A percentile compares a stretch with the other conserved stretches of the same genome.
Conservation (phyloP, 1,139 yeast genomes). For the Schwanniomyces etchellsii region DNA sequence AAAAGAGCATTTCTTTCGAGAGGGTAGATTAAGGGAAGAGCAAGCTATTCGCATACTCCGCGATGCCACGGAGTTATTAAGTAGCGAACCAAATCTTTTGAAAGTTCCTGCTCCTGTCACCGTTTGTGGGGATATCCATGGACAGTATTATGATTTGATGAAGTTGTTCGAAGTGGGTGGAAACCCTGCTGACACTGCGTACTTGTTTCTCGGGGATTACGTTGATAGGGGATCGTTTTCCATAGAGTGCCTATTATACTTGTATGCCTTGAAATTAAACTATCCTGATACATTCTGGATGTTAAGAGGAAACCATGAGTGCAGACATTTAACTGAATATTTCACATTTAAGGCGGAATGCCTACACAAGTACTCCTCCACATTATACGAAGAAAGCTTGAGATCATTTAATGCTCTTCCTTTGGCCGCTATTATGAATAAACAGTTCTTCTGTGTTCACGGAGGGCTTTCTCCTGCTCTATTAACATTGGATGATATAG, state of each 20-base stretch:
- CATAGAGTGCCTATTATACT: conserved; percentile 76
- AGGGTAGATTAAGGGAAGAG: conserved; percentile 70
- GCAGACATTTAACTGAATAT: conserved; percentile 88
- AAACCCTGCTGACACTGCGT: conserved; percentile 69
- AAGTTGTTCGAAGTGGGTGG: conserved; percentile 95
- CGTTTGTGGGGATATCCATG: conserved; percentile 95
- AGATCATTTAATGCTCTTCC: conserved; percentile 84
- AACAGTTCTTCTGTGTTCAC: conserved; percentile 93
- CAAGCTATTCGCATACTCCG: conserved; percentile 69
- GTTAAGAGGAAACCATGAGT: conserved; percentile 93
- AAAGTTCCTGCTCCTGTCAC: conserved; percentile 90
- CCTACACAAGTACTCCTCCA: conserved; percentile 69
- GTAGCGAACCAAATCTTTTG: conserved; percentile 72
- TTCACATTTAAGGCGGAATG: conserved; percentile 93
- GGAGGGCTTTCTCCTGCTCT: conserved; percentile 95
- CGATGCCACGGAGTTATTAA: conserved; percentile 64
- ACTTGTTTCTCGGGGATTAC: conserved; percentile 88
- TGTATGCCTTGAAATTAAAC: conserved; percentile 76
- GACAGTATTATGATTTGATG: conserved; percentile 88
- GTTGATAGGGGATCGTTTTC: conserved; percentile 95
- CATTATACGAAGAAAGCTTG: conserved; percentile 71
- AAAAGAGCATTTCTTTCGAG: conserved; percentile 67
- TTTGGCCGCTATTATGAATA: conserved; percentile 89
- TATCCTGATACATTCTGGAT: conserved; percentile 75
- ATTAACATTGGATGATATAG: conserved; percentile 63